These are phyloP conservation scores for Aspergillus intermedius DNA, from an alignment of 2,329 filamentous ascomycete species.

Conservation along the genomic window DNA sequence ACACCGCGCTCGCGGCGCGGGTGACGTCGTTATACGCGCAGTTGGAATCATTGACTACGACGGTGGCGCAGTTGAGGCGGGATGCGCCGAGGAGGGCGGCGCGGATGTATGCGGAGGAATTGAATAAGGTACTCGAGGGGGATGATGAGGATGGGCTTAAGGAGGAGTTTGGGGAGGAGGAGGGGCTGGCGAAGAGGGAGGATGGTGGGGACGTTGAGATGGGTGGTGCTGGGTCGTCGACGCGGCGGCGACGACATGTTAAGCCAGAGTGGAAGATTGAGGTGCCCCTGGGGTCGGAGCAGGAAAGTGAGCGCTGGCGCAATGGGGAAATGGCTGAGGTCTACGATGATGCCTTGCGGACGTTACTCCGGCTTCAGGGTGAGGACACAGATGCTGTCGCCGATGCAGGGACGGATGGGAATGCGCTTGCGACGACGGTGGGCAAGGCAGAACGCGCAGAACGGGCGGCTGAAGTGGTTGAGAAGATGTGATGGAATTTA, in stretches of 20 bases:
- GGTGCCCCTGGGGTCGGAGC: conserved; percentile 25
- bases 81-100: conserved; percentile 40
- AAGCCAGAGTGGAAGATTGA: conserved; percentile 25
- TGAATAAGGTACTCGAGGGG: conserved; percentile 28
- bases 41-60: conserved; percentile 42
- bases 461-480: conserved; percentile 41
- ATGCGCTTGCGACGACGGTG: conserved; percentile 39
- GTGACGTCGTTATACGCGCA: conserved; percentile 43
- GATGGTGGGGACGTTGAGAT: neutral
- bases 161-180: conserved; percentile 39
- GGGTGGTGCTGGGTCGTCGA: neutral
- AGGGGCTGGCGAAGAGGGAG: too few relatives aligned
- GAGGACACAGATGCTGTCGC: conserved; percentile 21
- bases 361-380: conserved; percentile 33
- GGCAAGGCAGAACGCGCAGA: conserved; percentile 42
- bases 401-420: conserved; percentile 20
- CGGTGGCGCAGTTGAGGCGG: conserved; percentile 40
- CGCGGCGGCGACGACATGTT: neutral
- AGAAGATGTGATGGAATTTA: conserved; percentile 31
- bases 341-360: conserved; percentile 36
- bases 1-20: conserved; percentile 36
- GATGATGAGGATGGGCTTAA: conserved; percentile 51
- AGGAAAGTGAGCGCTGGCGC: conserved; percentile 33
- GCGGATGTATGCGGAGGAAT: conserved; percentile 28
- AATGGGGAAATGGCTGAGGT: conserved; percentile 37